A percentile compares a stretch with the other conserved stretches of the same genome.
phyloP scores from a whole-genome alignment of 2,329 filamentous ascomycete species.

The Alternaria sp. region DNA sequence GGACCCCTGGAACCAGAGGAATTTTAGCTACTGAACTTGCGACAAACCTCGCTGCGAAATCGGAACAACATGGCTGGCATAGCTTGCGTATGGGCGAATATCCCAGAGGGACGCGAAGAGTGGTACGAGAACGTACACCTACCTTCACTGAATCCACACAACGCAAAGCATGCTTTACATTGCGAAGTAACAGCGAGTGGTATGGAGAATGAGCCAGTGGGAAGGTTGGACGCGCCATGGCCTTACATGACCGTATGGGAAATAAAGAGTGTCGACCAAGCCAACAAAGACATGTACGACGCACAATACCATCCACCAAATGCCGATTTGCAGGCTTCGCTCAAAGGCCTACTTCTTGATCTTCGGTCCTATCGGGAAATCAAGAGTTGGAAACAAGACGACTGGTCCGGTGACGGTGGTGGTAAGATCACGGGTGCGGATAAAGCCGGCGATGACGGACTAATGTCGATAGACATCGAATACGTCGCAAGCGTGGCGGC shows the following conservation, averaged over 20 bases:
- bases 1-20: neutral
- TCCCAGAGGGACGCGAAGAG: conserved; percentile 14
- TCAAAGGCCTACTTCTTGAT: conserved; percentile 18
- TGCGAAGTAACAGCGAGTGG: conserved; percentile 20
- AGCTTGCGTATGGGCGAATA: conserved; percentile 25
- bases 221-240: conserved; percentile 25
- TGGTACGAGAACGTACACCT: conserved; percentile 28
- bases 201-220: conserved; percentile 22
- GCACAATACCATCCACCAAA: conserved; percentile 6
- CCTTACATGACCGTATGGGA: conserved; percentile 18
- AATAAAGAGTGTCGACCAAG: neutral
- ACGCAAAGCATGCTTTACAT: conserved; percentile 17
- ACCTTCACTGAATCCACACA: conserved; percentile 2
- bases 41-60: neutral
- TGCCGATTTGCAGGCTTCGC: neutral
- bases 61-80: conserved; percentile 24
- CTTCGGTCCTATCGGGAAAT: conserved; percentile 18
- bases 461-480: conserved; percentile 16
- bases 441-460: neutral
- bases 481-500: conserved; percentile 17
- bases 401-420: conserved; percentile 16
- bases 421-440: conserved; percentile 9
- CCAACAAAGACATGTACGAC: conserved; percentile 5
- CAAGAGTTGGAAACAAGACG: conserved; percentile 18
- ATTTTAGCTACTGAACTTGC: neutral